A percentile compares a stretch with the other conserved stretches of the same genome.
phyloP scores from a whole-genome alignment of 2,329 filamentous ascomycete genomes.

The Drechslerella stenobrocha region DNA sequence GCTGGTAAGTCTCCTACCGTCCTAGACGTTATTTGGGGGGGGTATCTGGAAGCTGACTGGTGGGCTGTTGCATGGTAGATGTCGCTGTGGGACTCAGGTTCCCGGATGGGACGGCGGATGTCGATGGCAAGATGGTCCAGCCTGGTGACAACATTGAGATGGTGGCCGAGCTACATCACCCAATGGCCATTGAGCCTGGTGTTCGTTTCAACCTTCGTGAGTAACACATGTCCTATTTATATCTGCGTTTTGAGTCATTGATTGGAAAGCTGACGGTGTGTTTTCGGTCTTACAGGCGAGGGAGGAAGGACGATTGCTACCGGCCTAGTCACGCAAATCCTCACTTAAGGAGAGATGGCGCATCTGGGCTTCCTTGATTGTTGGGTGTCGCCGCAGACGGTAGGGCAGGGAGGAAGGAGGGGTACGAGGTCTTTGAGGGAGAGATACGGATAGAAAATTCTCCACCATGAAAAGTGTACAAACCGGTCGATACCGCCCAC shows the following conservation, averaged over 20 bases:
- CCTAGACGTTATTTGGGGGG: background rate
- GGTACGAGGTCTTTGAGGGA: background rate
- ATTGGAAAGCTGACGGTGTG: constrained; percentile 16
- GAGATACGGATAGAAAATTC: background rate
- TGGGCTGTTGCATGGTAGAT: constrained; percentile 54
- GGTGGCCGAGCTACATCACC: constrained; percentile 80
- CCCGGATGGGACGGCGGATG: constrained; percentile 78
- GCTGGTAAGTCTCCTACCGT: constrained; percentile 67
- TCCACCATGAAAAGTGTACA: constrained; percentile 21
- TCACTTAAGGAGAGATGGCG: constrained; percentile 57
- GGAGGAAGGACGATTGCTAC: constrained; percentile 70
- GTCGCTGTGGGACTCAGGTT: constrained; percentile 76
- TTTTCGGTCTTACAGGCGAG: constrained; percentile 33
- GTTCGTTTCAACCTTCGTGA: constrained; percentile 99
- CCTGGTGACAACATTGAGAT: constrained; percentile 99
- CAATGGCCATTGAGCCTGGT: constrained; percentile 83
- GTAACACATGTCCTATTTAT: constrained; percentile 65
- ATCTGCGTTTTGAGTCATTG: constrained; percentile 20
- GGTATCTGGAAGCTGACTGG: background rate
- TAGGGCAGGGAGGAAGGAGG: background rate
- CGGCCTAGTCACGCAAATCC: constrained; percentile 75
- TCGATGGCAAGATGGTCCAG: constrained; percentile 80
- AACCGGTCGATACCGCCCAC: background rate
- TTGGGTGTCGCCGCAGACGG: background rate
- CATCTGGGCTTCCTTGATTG: too few relatives aligned